phyloP scores from a whole-genome alignment of 257 asterid species.

The Solanum phureja region DNA sequence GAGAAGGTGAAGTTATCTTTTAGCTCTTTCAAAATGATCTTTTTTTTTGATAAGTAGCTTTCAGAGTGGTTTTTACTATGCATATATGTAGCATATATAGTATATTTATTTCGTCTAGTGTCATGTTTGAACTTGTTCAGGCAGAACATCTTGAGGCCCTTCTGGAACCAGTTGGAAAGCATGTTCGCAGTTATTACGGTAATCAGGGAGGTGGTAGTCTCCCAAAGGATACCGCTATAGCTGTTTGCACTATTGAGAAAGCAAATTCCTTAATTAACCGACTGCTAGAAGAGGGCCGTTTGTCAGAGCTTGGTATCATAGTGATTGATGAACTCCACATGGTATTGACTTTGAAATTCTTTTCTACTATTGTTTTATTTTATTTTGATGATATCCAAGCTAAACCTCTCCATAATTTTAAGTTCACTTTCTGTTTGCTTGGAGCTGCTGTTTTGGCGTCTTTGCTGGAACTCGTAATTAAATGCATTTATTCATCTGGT shows the following conservation, averaged over 20 bases:
- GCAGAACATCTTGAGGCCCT: slow-evolving; percentile 92
- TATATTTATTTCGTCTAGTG: neutral
- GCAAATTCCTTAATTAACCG: slow-evolving; percentile 88
- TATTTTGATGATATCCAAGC: neutral
- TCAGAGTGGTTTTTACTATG: neutral
- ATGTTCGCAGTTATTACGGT: slow-evolving; percentile 94
- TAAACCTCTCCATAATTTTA: neutral
- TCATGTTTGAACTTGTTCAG: slow-evolving; percentile 24
- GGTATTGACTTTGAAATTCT: slow-evolving; percentile 34
- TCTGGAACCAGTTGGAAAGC: slow-evolving; percentile 76
- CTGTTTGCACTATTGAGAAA: slow-evolving; percentile 96
- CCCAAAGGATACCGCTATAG: slow-evolving; percentile 90
- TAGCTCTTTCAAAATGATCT: neutral
- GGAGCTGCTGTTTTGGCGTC: neutral
- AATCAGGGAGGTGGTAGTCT: slow-evolving; percentile 94
- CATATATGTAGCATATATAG: slow-evolving; percentile 3
- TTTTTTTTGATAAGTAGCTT: neutral
- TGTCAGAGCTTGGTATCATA: slow-evolving; percentile 89
- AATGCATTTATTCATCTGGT: neutral
- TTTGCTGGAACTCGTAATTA: neutral
- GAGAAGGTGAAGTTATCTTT: slow-evolving; percentile 58
- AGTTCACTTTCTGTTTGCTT: neutral
- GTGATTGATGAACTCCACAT: slow-evolving; percentile 99
- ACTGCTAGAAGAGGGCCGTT: slow-evolving; percentile 89
- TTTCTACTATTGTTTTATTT: neutral